Evolutionary conservation across 208 protist genomes (phyloP).

Genomic region (Jaenimonas drosophilae): DNA sequence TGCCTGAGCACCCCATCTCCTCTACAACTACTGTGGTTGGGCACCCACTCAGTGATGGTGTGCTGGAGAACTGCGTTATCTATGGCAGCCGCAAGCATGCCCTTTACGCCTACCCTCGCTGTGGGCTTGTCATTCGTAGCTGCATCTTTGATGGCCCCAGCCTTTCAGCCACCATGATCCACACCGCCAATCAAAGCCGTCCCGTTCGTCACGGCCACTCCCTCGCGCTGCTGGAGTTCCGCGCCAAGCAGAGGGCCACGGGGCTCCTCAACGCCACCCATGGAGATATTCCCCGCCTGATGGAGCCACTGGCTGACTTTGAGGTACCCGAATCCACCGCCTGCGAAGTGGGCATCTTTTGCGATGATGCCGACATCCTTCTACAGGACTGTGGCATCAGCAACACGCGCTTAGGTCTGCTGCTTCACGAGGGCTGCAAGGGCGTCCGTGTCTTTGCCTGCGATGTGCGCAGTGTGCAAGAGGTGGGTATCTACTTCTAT

Average conservation of each 20-base stretch:
- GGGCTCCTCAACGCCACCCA: neutral
- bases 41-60: constrained; percentile 40
- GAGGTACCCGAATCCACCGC: constrained; percentile 12
- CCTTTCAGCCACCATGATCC: constrained; percentile 4
- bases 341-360: constrained; percentile 56
- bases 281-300: neutral
- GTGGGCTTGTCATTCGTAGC: constrained; percentile 21
- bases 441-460: constrained; percentile 18
- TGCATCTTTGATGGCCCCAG: constrained; percentile 45
- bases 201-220: constrained; percentile 7
- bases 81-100: constrained; percentile 50
- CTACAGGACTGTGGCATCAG: constrained; percentile 54
- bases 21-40: constrained; percentile 27
- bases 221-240: constrained; percentile 17
- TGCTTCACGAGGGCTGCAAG: constrained; percentile 38
- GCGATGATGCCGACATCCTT: constrained; percentile 60
- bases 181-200: neutral
- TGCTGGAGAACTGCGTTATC: constrained; percentile 43
- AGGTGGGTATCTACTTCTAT: constrained; percentile 52
- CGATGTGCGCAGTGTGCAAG: constrained; percentile 37
- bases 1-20: constrained; percentile 4
- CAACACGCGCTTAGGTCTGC: constrained; percentile 40
- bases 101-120: constrained; percentile 67
- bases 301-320: constrained; percentile 14
- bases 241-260: constrained; percentile 11